Evolutionary conservation across 2,329 filamentous ascomycete species (phyloP).

Genomic region (Fusarium subglutinans): DNA sequence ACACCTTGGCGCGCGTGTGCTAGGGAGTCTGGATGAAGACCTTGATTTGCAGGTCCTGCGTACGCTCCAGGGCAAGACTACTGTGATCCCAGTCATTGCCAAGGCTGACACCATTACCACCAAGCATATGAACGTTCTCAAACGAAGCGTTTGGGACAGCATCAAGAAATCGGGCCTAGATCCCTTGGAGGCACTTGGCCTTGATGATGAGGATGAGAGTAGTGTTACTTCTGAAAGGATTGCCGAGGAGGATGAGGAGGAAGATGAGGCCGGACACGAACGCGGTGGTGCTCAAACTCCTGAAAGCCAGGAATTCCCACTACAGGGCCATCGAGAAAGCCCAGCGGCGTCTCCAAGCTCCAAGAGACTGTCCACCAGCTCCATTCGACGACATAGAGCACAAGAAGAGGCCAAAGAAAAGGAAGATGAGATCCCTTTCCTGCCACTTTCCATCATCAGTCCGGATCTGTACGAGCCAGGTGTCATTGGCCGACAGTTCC

Average conservation of each 20-base stretch:
- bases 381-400: constrained; percentile 56
- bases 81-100: constrained; percentile 92
- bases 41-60: constrained; percentile 91
- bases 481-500: constrained; percentile 85
- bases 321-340: constrained; percentile 46
- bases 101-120: constrained; percentile 98
- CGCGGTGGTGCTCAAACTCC: constrained; percentile 37
- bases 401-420: constrained; percentile 59
- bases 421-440: constrained; percentile 70
- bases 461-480: constrained; percentile 89
- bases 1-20: constrained; percentile 53
- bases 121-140: constrained; percentile 90
- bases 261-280: constrained; percentile 25
- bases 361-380: constrained; percentile 58
- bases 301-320: constrained; percentile 51
- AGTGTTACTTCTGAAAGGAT: constrained; percentile 64
- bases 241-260: constrained; percentile 60
- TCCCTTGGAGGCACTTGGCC: constrained; percentile 83
- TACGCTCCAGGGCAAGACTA: constrained; percentile 90
- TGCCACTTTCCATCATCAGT: constrained; percentile 93
- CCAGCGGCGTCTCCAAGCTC: constrained; percentile 50
- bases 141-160: constrained; percentile 89
- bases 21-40: constrained; percentile 83
- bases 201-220: constrained; percentile 78
- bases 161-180: constrained; percentile 88